Evolutionary conservation across 2,329 filamentous ascomycete genomes (phyloP).

Genomic region (Aspergillus thermomutatus): DNA sequence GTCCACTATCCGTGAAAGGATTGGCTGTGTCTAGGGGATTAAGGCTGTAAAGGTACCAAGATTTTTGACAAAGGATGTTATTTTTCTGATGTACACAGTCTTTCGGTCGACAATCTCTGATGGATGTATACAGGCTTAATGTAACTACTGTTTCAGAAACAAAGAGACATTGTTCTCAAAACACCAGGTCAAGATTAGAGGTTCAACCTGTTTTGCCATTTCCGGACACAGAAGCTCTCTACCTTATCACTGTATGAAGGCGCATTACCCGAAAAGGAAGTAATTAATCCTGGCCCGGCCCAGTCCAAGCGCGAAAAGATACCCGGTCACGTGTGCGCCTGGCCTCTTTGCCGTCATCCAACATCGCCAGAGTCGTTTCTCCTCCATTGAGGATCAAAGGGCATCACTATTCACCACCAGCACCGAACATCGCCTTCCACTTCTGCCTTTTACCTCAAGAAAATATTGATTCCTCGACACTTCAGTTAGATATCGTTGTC

Average conservation of each 20-base stretch:
- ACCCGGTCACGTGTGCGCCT: conserved; percentile 24
- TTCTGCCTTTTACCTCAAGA: conserved; percentile 10
- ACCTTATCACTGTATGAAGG: background rate
- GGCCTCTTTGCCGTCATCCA: conserved; percentile 30
- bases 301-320: conserved; percentile 13
- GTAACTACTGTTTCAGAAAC: background rate
- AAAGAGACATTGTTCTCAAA: background rate
- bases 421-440: conserved; percentile 14
- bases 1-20: background rate
- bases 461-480: conserved; percentile 10
- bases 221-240: too few relatives aligned
- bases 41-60: background rate
- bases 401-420: conserved; percentile 15
- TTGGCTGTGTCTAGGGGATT: background rate
- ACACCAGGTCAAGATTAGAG: background rate
- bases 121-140: background rate
- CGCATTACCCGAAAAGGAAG: background rate
- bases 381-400: conserved; percentile 22
- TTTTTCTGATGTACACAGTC: background rate
- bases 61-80: background rate
- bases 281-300: conserved; percentile 1
- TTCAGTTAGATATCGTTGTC: conserved; percentile 3
- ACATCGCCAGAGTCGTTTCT: conserved; percentile 20
- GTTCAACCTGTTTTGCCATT: background rate
- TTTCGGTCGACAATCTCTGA: background rate